Conservation (phyloP, 139 green algal species). For the Edaphochlamys debaryana region DNA sequence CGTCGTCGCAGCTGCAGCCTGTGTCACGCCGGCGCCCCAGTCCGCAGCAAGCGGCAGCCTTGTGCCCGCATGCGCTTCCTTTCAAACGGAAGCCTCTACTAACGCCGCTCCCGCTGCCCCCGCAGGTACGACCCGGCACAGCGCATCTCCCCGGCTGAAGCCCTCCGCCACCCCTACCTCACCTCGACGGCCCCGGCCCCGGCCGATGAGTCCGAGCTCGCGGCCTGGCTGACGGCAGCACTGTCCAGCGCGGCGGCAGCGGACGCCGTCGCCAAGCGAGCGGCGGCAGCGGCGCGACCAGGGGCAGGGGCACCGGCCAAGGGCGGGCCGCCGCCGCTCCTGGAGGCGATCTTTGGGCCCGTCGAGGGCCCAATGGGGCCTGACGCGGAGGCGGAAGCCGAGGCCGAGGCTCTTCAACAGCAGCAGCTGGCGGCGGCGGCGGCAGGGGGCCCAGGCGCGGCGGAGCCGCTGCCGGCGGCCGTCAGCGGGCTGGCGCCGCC, state of each 20-base stretch:
- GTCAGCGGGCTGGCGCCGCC: not conserved
- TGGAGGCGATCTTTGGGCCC: too few relatives aligned
- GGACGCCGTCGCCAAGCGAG: not conserved
- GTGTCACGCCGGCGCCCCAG: too few relatives aligned
- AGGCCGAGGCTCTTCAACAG: too few relatives aligned
- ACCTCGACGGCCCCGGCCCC: not conserved
- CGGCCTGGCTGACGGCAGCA: not conserved
- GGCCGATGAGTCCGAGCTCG: slow-evolving; percentile 15
- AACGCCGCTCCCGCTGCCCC: not conserved
- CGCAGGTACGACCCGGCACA: slow-evolving; percentile 42
- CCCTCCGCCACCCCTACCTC: slow-evolving; percentile 22
- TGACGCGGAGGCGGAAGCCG: too few relatives aligned
- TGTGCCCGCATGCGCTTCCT: too few relatives aligned
- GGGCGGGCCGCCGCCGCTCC: too few relatives aligned
- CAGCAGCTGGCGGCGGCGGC: not conserved
- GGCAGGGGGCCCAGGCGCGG: not conserved
- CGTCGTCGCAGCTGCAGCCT: not conserved
- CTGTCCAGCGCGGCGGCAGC: slow-evolving; percentile 2
- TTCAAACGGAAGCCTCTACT: too few relatives aligned
- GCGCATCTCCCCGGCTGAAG: slow-evolving; percentile 10
- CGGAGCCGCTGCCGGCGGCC: not conserved
- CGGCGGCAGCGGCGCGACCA: too few relatives aligned
- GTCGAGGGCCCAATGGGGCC: too few relatives aligned
- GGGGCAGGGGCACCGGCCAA: not conserved
- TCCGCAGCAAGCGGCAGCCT: too few relatives aligned